Evolutionary conservation across 2,329 filamentous ascomycete genomes (phyloP).

Genomic region (Ceratocystis cubensis): DNA sequence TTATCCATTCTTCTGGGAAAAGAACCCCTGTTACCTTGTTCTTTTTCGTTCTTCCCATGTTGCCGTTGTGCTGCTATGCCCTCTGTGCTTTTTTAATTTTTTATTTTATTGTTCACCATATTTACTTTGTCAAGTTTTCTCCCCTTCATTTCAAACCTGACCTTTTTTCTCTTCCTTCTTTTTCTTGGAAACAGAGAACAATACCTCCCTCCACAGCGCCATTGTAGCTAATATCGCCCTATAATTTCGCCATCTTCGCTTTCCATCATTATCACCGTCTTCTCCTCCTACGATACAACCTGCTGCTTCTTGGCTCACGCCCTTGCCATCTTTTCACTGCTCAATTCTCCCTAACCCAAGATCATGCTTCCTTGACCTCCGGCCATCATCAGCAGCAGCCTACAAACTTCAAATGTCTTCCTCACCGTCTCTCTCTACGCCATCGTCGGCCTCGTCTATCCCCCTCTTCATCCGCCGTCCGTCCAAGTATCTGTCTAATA

Average conservation of each 20-base stretch:
- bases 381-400: neutral
- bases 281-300: neutral
- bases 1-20: constrained; percentile 7
- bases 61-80: too few relatives aligned
- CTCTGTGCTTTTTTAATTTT: constrained; percentile 13
- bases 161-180: neutral
- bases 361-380: constrained; percentile 9
- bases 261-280: neutral
- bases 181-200: neutral
- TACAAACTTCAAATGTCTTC: neutral
- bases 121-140: constrained; percentile 7
- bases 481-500: constrained; percentile 15
- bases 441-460: constrained; percentile 9
- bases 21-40: neutral
- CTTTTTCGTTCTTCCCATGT: constrained; percentile 12
- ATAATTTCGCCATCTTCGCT: neutral
- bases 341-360: neutral
- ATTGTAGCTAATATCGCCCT: too few relatives aligned
- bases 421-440: neutral
- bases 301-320: neutral
- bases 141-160: neutral
- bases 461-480: constrained; percentile 15
- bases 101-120: neutral
- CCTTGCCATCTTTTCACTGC: neutral
- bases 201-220: too few relatives aligned